Base-by-base conservation (phyloP, 2,329 filamentous ascomycete genomes). In the Pseudocercospora pini-densiflorae region DNA sequence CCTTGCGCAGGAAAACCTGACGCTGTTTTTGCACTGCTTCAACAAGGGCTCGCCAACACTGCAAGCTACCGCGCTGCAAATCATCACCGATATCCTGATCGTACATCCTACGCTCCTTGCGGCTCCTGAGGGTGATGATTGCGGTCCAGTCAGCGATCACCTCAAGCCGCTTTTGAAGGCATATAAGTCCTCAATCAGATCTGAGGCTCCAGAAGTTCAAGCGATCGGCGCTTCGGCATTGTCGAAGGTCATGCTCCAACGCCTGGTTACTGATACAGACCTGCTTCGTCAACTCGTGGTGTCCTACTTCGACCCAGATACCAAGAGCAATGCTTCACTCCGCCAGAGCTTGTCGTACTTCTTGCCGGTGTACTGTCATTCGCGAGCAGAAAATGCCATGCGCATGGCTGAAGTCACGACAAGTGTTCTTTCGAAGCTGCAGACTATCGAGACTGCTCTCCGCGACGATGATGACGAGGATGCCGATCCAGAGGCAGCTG, bases 1-100 rank as follows among this genome's bases (percentile, higher is more conserved):
- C 8, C 88, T 98, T 23, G 95, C 95, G 0, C 90, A 94, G 76
- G 93, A 97, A 78, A 98, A 99, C 77, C 83, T 98, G 70, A 90
- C 89, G 0, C 86, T 99, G 2, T 99, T 99, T 80, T 92, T 97
- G 78, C 94, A 97, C 78, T 97, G 97, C 83, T 97, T 96, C 81
- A 91, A 84, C 79, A 97, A 97, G 81, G 95, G 95, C 1, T 93
- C 97, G 75, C 89, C 95, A 9, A 89, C 90, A 0, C 84, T 99
- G 45, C 94, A 98, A 78, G 92, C 94, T 59, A 97, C 93, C 8
- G 92, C 93, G 0, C 82, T 98, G 33, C 93, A 98, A 70, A 96
- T 97, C 68, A 86, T 99, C 33, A 94, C 93, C 9, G 95, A 99
- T 78, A 94, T 98, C 72, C 84, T 98, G 58, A 93, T 94, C 61